Percentiles rank a stretch among this genome's conserved stretches.
Conservation (phyloP, 768 basidiomycete species). For the Tulasnella sp. region DNA sequence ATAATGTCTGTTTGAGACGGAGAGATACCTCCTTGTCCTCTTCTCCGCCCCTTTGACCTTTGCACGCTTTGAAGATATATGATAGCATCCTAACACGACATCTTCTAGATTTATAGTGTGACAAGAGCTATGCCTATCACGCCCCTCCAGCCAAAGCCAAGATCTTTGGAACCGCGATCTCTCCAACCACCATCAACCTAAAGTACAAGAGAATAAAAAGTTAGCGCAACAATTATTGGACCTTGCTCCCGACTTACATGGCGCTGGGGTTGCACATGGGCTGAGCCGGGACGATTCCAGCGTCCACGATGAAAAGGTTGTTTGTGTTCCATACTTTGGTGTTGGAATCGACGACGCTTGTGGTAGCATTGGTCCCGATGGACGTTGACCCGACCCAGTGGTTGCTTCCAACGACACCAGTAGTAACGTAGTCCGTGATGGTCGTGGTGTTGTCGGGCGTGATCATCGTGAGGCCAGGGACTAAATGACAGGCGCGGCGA, state of each 20-base stretch:
- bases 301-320: conserved; percentile 47
- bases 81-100: too few species aligned
- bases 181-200: conserved; percentile 48
- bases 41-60: too few species aligned
- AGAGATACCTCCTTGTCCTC: too few species aligned
- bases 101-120: too few species aligned
- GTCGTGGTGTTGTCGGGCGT: conserved; percentile 47
- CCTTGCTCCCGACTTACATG: too few species aligned
- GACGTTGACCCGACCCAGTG: conserved; percentile 51
- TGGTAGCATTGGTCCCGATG: conserved; percentile 32
- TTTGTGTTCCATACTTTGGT: conserved; percentile 41
- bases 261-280: conserved; percentile 28
- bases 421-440: conserved; percentile 39
- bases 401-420: conserved; percentile 36
- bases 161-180: conserved; percentile 47
- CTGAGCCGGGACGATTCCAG: conserved; percentile 30
- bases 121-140: too few species aligned
- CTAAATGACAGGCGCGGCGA: conserved; percentile 22
- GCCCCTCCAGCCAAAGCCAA: conserved; percentile 44
- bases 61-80: too few species aligned
- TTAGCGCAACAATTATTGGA: too few species aligned
- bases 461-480: conserved; percentile 42
- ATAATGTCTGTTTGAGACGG: too few species aligned
- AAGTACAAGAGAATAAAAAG: too few species aligned
- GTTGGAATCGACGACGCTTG: conserved; percentile 46